Evolutionary conservation across 2,329 filamentous ascomycete species (phyloP).

Genomic region (Septoria linicola): DNA sequence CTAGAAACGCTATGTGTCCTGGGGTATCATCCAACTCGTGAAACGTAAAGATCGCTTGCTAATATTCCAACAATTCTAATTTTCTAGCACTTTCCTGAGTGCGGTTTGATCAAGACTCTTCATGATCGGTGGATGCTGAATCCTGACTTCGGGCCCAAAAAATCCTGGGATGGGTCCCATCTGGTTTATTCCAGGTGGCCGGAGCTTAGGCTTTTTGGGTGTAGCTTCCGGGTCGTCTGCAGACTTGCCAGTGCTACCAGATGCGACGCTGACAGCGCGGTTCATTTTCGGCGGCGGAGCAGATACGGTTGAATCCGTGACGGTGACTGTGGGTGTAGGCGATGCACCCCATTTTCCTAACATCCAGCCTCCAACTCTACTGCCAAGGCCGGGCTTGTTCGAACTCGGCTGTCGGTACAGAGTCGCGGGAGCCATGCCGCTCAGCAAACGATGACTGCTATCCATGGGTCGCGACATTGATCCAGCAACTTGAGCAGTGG

Average conservation of each 20-base stretch:
- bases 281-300: constrained; percentile 17
- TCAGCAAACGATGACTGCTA: constrained; percentile 34
- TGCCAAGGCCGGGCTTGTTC: constrained; percentile 40
- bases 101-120: constrained; percentile 60
- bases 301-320: constrained; percentile 12
- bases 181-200: constrained; percentile 75
- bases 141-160: constrained; percentile 54
- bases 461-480: constrained; percentile 43
- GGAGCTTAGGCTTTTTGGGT: constrained; percentile 42
- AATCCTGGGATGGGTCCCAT: constrained; percentile 72
- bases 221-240: constrained; percentile 36
- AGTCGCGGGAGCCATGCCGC: constrained; percentile 34
- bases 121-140: constrained; percentile 56
- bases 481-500: constrained; percentile 37
- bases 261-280: constrained; percentile 21
- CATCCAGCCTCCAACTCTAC: constrained; percentile 65
- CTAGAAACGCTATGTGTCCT: constrained; percentile 1
- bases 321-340: constrained; percentile 41
- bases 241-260: constrained; percentile 22
- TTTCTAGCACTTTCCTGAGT: constrained; percentile 43
- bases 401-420: constrained; percentile 11
- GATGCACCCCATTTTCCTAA: constrained; percentile 62
- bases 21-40: constrained; percentile 11
- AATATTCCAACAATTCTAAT: background rate
- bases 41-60: constrained; percentile 6